These are phyloP conservation scores for Exobasidium cylindrosporum DNA, from an alignment of 1,284 basidiomycete species.

Conservation along the genomic window DNA sequence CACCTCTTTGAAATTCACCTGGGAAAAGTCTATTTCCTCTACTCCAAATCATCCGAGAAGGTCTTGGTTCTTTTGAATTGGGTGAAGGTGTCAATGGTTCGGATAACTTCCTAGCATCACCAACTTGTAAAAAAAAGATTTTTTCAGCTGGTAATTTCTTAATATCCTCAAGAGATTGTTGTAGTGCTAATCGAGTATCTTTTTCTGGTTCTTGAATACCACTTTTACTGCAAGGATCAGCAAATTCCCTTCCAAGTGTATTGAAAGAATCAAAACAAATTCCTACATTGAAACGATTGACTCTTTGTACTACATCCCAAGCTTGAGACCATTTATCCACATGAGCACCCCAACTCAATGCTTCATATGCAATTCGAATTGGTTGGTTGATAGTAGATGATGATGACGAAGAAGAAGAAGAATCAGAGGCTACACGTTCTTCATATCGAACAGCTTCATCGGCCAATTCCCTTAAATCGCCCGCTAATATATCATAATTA, in stretches of 20 bases:
- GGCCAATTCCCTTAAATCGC: slow-evolving; percentile 40
- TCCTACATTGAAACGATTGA: slow-evolving; percentile 52
- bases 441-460: slow-evolving; percentile 25
- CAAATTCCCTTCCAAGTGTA: slow-evolving; percentile 55
- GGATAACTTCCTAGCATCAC: slow-evolving; percentile 46
- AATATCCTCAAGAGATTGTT: slow-evolving; percentile 29
- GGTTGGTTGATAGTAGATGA: slow-evolving; percentile 6
- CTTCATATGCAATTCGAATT: slow-evolving; percentile 45
- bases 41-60: slow-evolving; percentile 55
- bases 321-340: slow-evolving; percentile 52
- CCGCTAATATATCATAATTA: slow-evolving; percentile 34
- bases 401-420: slow-evolving; percentile 6
- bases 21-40: slow-evolving; percentile 55
- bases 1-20: slow-evolving; percentile 49
- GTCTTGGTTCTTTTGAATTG: slow-evolving; percentile 46
- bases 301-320: slow-evolving; percentile 48
- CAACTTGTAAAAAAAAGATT: slow-evolving; percentile 57
- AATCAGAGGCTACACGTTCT: neutral
- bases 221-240: slow-evolving; percentile 36
- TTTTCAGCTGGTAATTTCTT: slow-evolving; percentile 22
- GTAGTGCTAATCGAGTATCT: slow-evolving; percentile 8
- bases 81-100: slow-evolving; percentile 41
- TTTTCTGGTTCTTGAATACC: slow-evolving; percentile 21
- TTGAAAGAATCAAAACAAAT: slow-evolving; percentile 57
- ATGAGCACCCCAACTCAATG: slow-evolving; percentile 43